phyloP scores from a whole-genome alignment of 2,329 filamentous ascomycete species.

The Diaporthe citrichinensis region DNA sequence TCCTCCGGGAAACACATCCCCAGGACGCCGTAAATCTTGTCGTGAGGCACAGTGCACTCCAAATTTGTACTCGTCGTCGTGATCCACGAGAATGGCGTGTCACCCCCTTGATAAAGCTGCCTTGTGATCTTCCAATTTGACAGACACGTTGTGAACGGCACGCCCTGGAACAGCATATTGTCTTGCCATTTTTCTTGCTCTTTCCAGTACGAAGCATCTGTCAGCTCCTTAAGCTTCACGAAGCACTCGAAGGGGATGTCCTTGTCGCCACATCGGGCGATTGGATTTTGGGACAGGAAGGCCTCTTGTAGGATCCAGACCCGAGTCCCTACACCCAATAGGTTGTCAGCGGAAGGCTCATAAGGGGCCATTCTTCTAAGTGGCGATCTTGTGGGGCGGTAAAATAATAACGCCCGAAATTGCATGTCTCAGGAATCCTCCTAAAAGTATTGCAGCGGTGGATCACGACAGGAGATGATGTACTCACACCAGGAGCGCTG shows the following conservation, averaged over 20 bases:
- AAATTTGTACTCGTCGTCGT: not conserved
- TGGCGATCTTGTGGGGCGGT: rapidly evolving
- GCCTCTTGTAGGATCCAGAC: not conserved
- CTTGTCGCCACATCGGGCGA: not conserved
- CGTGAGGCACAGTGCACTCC: not conserved
- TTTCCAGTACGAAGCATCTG: not conserved
- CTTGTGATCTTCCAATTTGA: not conserved
- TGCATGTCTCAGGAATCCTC: not conserved
- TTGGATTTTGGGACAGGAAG: not conserved
- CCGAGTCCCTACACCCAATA: not conserved
- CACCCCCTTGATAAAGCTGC: not conserved
- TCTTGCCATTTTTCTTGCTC: not conserved
- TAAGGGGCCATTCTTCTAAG: not conserved
- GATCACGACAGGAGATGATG: not conserved
- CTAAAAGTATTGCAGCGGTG: not conserved
- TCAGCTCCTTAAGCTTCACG: not conserved
- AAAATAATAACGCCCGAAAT: rapidly evolving
- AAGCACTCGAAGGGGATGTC: not conserved
- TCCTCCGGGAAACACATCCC: not conserved
- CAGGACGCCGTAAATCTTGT: not conserved
- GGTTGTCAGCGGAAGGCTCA: not conserved
- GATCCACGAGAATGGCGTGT: not conserved
- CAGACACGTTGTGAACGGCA: not conserved
- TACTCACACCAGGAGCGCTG: not conserved
- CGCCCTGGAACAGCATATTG: not conserved